Conservation (phyloP, 192 early-diverging fungal species). For the Diversispora epigaea region DNA sequence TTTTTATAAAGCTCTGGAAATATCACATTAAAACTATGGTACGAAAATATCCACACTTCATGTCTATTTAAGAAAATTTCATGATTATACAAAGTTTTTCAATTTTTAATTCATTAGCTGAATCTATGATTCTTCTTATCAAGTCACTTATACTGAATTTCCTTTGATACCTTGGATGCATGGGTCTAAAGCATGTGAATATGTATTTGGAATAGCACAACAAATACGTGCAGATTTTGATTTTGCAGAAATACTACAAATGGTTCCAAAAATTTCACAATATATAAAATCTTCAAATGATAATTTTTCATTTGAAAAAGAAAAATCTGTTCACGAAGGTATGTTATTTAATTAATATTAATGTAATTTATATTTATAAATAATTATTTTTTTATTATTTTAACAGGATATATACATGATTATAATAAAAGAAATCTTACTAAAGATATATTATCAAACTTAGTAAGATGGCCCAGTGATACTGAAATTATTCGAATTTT, state of each 20-base stretch:
- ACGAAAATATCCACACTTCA: background rate
- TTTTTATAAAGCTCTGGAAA: background rate
- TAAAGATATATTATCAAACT: no score
- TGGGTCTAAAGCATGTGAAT: background rate
- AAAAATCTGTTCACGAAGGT: background rate
- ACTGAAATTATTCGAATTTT: background rate
- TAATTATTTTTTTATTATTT: constrained; percentile 1
- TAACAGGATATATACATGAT: background rate
- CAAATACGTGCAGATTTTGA: background rate
- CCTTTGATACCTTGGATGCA: background rate
- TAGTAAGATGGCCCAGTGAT: background rate
- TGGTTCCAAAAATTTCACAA: background rate
- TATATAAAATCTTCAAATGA: background rate
- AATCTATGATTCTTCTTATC: background rate
- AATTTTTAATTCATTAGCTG: background rate
- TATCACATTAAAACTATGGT: background rate
- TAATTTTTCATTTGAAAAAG: background rate
- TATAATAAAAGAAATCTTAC: background rate
- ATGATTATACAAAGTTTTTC: background rate
- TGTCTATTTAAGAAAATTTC: background rate
- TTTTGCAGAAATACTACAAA: background rate
- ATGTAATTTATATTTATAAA: background rate
- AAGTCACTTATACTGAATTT: background rate
- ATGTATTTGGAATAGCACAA: background rate
- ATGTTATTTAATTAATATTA: background rate